Base-by-base conservation (phyloP, 371 early-diverging fungal species). In the Vairimorpha ceranae region DNA sequence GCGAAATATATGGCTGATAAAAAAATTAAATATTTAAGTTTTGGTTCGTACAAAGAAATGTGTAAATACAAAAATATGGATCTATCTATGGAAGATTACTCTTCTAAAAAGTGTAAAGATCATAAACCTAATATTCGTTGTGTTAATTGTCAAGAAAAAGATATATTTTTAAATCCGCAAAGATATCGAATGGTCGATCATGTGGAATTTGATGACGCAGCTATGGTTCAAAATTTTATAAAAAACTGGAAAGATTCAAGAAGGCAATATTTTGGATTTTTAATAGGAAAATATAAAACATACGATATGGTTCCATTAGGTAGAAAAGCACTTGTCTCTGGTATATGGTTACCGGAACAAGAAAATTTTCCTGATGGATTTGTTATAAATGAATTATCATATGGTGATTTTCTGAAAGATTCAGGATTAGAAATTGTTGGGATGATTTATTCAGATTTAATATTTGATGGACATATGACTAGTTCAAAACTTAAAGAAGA, bases 141-240 rank as follows among this genome's bases (percentile, higher is more conserved):
- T 68, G 78, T 45, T 8, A 69, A 43, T 54, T 79, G 56, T 76
- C 1, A 64, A 77, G 72, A 71, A 25, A 85, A 72, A 35, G 74
- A 56, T 43, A 80, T 79, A 35, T 46, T 58, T 12, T 41, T 76
- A 23, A 72, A 43, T 1, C 56, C 69, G 48, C 81, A 93, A 89
- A 82, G 86, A 27, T 97, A 92, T 84, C 88, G 99, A 61, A 88
- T 93, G 88, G 93, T 96, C 1, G 99, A 98, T 80, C 95, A 97
- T 81, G 88, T 98, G 38, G 96, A 96, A 84, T 94, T 98, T 83
- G 91, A 94, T n/a, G 87, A 87, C 12, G 84, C 89, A 2, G 80
- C 82, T 12, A 76, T 93, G n/a, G 87, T 98, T 19, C 92, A 97
- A 70, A 84, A 85, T 32, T 91, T 96, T 78, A 84, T 97, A 63